Base-by-base conservation (phyloP, 371 early-diverging fungal species). In the Smittium mucronatum region DNA sequence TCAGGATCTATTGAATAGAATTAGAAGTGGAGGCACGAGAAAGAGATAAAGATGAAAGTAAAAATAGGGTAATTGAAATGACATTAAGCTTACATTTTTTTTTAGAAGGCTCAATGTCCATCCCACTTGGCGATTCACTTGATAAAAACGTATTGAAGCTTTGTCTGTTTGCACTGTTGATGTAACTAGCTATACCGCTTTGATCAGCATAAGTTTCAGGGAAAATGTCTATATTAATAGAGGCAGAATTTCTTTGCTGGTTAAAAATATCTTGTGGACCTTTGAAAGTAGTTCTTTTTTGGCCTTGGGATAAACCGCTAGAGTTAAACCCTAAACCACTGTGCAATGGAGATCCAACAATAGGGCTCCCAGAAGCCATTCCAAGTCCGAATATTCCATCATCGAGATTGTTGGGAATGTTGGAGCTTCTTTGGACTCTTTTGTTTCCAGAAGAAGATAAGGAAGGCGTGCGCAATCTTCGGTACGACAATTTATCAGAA, bases 11-110 rank as follows among this genome's bases (percentile, higher is more conserved):
- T 11, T 11, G 21, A 47, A 47, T 11, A 47, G 21, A 47, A 31
- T 75, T 75, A 15, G 59, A 59, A 21, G 34, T 57, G 25, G 59
- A 28, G 33, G n/a, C 26, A 28, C n/a, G 28, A 26, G 59, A 5
- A 59, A 59, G 28, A 59, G 59, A n/a, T 47, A 15, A 47, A 59
- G 5, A 59, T 16, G 5, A 15, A 59, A n/a, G 5, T 21, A 59
- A 47, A 11, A 47, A 5, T 11, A 47, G 21, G 21, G 47, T 47
- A 47, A 21, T 5, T 11, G 47, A 47, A 11, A 21, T 11, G 21
- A 47, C 11, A 47, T 11, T 11, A 47, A 21, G 21, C 47, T 11
- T 11, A 47, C 47, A 5, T 5, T 47, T 47, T 47, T 21, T 47
- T 47, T 47, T 47, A 47, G 47, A 47, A 21, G 11, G 5, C 21